Conservation (phyloP, 2,329 filamentous ascomycete genomes). For the Pyrenophora graminea region DNA sequence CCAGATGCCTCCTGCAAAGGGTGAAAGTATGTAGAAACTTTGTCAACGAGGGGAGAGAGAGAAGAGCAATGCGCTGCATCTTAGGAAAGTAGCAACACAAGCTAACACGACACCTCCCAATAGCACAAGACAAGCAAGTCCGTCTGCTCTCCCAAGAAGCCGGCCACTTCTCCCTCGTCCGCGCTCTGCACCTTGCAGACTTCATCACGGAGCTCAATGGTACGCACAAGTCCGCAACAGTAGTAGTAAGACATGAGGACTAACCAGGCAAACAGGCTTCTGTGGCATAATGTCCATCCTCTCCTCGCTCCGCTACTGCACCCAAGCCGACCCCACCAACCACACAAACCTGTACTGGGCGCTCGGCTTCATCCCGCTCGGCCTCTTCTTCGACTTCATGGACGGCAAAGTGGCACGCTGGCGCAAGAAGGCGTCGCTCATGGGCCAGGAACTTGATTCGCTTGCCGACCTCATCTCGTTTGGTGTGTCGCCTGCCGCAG, state of each 20-base stretch:
- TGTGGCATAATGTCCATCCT: constrained; percentile 95
- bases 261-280: constrained; percentile 59
- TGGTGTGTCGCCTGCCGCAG: constrained; percentile 83
- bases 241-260: neutral
- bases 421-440: constrained; percentile 94
- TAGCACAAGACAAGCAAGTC: constrained; percentile 76
- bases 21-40: constrained; percentile 47
- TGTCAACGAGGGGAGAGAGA: neutral
- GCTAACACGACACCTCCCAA: constrained; percentile 10
- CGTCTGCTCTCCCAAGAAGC: constrained; percentile 69
- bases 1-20: constrained; percentile 41
- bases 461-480: constrained; percentile 96
- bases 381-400: constrained; percentile 94
- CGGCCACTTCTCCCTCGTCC: constrained; percentile 69
- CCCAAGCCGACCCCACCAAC: constrained; percentile 67
- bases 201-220: constrained; percentile 83
- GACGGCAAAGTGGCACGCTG: constrained; percentile 95
- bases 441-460: constrained; percentile 97
- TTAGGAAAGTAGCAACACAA: neutral
- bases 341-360: constrained; percentile 77
- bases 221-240: constrained; percentile 20
- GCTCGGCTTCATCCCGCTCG: constrained; percentile 82
- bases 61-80: neutral
- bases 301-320: constrained; percentile 90
- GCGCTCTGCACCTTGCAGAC: constrained; percentile 75